A percentile compares a stretch with the other conserved stretches of the same genome.
Conservation (phyloP, 257 asterid species). For the Solanum tarijense region DNA sequence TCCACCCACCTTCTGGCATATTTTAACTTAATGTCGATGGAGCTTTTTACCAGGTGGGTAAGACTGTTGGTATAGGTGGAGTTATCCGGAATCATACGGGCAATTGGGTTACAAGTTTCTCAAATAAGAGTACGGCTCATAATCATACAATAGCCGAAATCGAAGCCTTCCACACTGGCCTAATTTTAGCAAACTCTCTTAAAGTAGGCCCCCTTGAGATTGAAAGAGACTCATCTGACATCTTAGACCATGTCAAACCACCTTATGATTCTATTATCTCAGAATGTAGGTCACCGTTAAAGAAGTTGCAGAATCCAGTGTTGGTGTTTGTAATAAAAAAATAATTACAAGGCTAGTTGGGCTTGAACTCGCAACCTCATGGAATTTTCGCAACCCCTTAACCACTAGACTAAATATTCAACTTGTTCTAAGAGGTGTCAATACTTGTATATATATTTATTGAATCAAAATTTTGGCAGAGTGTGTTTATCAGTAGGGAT, state of each 20-base stretch:
- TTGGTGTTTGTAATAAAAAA: too few species aligned
- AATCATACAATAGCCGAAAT: neutral
- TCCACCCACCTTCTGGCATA: neutral
- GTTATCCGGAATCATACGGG: neutral
- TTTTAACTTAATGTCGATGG: neutral
- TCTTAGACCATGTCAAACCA: neutral
- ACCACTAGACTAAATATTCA: too few species aligned
- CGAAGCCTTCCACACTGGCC: neutral
- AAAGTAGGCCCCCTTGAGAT: neutral
- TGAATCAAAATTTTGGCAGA: too few species aligned
- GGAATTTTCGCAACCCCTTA: too few species aligned
- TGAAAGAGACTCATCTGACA: neutral
- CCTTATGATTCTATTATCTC: neutral
- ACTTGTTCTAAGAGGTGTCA: too few species aligned
- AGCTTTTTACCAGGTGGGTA: neutral
- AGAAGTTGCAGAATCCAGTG: neutral
- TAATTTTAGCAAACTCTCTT: neutral
- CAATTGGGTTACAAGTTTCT: neutral
- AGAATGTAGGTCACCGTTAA: neutral
- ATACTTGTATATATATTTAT: too few species aligned
- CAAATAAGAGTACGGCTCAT: neutral
- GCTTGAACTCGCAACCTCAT: too few species aligned
- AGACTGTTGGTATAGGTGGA: neutral
- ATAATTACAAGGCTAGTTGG: too few species aligned
- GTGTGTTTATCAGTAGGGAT: neutral